Percentiles rank a stretch among this genome's conserved stretches.
Conservation (phyloP, 2,329 filamentous ascomycete species). For the Parascedosporium putredinis region DNA sequence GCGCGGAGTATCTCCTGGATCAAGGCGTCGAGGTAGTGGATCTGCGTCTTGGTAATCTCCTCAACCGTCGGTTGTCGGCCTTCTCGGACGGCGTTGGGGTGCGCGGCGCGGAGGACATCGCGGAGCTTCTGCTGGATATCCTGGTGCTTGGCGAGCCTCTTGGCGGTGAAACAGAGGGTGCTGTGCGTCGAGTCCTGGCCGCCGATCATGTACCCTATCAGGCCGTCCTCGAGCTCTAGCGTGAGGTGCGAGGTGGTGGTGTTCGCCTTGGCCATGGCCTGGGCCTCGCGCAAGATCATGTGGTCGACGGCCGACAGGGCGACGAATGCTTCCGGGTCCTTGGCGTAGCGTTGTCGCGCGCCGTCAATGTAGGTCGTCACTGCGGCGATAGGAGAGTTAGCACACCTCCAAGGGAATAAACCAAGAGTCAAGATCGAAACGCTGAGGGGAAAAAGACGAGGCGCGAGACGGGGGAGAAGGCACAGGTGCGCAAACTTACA, state of each 20-base stretch:
- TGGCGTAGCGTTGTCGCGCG: too few species aligned
- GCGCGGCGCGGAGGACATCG: conserved; percentile 14
- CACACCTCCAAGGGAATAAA: too few species aligned
- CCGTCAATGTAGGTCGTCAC: too few species aligned
- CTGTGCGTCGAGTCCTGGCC: conserved; percentile 17
- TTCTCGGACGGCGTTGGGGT: conserved; percentile 13
- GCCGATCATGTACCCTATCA: conserved; percentile 16
- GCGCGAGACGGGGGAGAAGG: too few species aligned
- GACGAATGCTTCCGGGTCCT: too few species aligned
- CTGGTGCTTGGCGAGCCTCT: conserved; percentile 17
- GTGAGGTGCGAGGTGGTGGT: conserved; percentile 19
- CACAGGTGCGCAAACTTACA: neutral
- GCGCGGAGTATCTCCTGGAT: conserved; percentile 26
- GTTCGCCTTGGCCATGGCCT: conserved; percentile 19
- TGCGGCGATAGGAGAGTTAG: too few species aligned
- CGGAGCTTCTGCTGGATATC: conserved; percentile 17
- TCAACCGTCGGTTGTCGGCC: conserved; percentile 18
- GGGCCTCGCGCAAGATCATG: conserved; percentile 21
- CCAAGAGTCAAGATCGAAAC: too few species aligned
- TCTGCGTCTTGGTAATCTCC: conserved; percentile 18
- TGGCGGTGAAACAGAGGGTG: conserved; percentile 17
- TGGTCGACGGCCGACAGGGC: conserved; percentile 19
- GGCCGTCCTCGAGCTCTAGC: conserved; percentile 19
- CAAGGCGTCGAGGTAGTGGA: conserved; percentile 27
- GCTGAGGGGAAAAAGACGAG: too few species aligned